Evolutionary conservation across 805 yeast species (phyloP).

Genomic region (Starmerella tilneyi): DNA sequence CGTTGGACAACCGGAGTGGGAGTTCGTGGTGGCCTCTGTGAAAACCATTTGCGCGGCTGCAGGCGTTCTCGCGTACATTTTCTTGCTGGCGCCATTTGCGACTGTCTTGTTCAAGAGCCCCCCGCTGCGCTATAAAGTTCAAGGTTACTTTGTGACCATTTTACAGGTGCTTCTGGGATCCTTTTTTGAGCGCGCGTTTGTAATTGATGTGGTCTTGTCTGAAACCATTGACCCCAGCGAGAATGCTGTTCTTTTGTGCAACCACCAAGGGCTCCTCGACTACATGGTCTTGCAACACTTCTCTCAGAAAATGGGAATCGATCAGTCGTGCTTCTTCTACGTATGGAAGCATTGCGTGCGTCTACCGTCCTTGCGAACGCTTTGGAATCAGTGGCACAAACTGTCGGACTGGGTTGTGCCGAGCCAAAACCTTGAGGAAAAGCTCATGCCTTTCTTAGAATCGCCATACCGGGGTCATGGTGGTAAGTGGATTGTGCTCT

Average conservation of each 20-base stretch:
- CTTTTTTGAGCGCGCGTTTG: slow-evolving; percentile 11
- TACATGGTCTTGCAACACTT: slow-evolving; percentile 42
- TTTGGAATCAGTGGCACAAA: slow-evolving; percentile 17
- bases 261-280: slow-evolving; percentile 64
- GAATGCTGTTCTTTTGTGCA: slow-evolving; percentile 36
- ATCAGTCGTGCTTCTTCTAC: slow-evolving; percentile 31
- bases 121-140: slow-evolving; percentile 13
- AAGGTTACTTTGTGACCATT: slow-evolving; percentile 5
- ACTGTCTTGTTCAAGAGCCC: slow-evolving; percentile 4
- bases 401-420: slow-evolving; percentile 29
- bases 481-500: slow-evolving; percentile 47
- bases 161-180: slow-evolving; percentile 6
- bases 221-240: slow-evolving; percentile 21
- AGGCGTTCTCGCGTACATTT: slow-evolving; percentile 1
- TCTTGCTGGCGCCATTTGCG: slow-evolving; percentile 11
- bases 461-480: slow-evolving; percentile 15
- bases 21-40: neutral
- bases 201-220: slow-evolving; percentile 17
- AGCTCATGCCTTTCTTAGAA: slow-evolving; percentile 17
- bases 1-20: slow-evolving; percentile 1
- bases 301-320: slow-evolving; percentile 27
- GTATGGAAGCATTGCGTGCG: slow-evolving; percentile 31
- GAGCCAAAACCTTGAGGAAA: slow-evolving; percentile 9
- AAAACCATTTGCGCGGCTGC: neutral
- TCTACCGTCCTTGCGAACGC: slow-evolving; percentile 18